Evolutionary conservation across 2,329 filamentous ascomycete genomes (phyloP).

Genomic region (Fusarium dimerum): DNA sequence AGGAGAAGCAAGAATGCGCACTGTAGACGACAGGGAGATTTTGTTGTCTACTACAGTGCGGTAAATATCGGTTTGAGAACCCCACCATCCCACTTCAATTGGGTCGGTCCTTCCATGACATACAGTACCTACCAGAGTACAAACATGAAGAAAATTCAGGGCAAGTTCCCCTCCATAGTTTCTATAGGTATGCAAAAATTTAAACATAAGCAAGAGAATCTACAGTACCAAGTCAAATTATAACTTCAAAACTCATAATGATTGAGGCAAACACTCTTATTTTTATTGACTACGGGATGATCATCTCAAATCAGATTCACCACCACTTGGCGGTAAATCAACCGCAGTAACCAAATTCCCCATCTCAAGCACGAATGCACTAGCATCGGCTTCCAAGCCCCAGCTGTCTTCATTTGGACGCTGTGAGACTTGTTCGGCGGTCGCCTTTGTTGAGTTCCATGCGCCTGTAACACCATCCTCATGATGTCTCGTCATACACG

Average conservation of each 20-base stretch:
- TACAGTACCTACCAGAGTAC: neutral
- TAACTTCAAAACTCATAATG: neutral
- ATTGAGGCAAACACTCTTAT: conserved; percentile 19
- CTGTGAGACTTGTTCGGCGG: conserved; percentile 20
- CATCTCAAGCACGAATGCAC: conserved; percentile 29
- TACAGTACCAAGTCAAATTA: neutral
- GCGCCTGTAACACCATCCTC: conserved; percentile 26
- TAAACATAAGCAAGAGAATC: neutral
- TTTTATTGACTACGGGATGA: conserved; percentile 29
- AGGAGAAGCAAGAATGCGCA: neutral
- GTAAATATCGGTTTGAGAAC: neutral
- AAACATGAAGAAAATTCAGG: neutral
- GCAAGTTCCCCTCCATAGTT: no score
- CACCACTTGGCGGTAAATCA: conserved; percentile 29
- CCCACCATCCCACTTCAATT: neutral
- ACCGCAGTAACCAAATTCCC: conserved; percentile 27
- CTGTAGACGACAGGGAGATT: neutral
- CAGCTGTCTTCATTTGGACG: conserved; percentile 19
- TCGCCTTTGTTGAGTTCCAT: conserved; percentile 22
- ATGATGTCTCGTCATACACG: conserved; percentile 25
- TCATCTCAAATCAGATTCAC: conserved; percentile 23
- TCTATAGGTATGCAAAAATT: no score
- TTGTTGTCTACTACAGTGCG: neutral
- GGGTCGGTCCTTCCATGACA: neutral
- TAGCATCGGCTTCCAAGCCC: conserved; percentile 28